Base-by-base conservation (phyloP, 2,329 filamentous ascomycete species). In the Calonectria fujianensis region DNA sequence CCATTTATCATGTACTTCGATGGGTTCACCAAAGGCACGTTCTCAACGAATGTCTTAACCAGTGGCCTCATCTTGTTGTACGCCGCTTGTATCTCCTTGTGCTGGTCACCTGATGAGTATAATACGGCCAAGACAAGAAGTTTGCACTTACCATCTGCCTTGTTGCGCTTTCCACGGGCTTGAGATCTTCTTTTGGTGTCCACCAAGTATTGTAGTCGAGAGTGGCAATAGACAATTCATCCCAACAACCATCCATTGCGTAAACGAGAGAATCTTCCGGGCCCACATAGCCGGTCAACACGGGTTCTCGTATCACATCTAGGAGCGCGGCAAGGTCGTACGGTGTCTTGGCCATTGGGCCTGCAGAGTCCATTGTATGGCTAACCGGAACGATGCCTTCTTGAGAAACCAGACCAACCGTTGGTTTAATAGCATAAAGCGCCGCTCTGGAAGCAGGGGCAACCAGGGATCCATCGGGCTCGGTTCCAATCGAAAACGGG, bases 11-110 rank as follows among this genome's bases (percentile, higher is more conserved):
- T 48, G n/a, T 48, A 48, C 4, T 48, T 5, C 9, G 45, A 48
- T 13, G 45, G 45, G n/a, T 48, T 9, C 10, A 48, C 45, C 45
- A 48, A 48, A 48, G 45, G 45, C 18, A 24, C 45, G 11, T 48
- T 48, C 7, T 48, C 45, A 48, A 48, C 45, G n/a, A 9, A 48
- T 13, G 3, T 48, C 24, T 48, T 48, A 6, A 48, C 45, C 4
- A 48, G 45, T 24, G 45, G 45, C 18, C n/a, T 48, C 45, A 48
- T 48, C n/a, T 48, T 48, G 45, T 48, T 48, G n/a, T 48, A 48
- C 1, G 45, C 45, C 2, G 45, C 45, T 24, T 48, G 45, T 48
- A 48, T 48, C 45, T 48, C 45, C 13, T 48, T 48, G 45, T 48
- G 45, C 45, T 48, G n/a, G 10, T 24, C 45, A 4, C 8, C 1